Conservation (phyloP, 2,329 filamentous ascomycete species). For the Colletotrichum truncatum region DNA sequence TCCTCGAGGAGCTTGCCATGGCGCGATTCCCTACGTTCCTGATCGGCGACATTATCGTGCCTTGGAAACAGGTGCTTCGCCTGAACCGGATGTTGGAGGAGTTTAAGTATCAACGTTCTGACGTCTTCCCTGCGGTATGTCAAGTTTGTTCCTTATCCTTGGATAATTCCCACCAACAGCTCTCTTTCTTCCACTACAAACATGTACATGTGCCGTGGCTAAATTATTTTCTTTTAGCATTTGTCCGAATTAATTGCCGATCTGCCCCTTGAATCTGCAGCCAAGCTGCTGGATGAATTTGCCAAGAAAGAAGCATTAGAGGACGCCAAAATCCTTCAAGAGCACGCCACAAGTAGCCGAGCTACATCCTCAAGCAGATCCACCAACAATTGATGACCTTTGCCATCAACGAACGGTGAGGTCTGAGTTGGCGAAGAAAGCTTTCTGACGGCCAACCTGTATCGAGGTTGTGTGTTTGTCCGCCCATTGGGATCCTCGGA, state of each 20-base stretch:
- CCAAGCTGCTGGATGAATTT: constrained; percentile 34
- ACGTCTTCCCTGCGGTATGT: constrained; percentile 38
- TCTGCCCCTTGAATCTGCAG: constrained; percentile 34
- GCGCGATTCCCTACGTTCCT: constrained; percentile 39
- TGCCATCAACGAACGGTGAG: not conserved
- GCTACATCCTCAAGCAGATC: constrained; percentile 30
- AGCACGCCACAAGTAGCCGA: constrained; percentile 24
- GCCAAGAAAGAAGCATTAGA: constrained; percentile 29
- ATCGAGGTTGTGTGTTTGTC: not conserved
- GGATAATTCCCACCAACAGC: too few species aligned
- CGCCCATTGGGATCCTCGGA: not conserved
- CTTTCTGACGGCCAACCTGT: not conserved
- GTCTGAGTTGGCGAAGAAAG: not conserved
- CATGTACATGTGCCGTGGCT: too few species aligned
- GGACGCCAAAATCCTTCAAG: constrained; percentile 30
- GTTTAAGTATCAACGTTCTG: constrained; percentile 42
- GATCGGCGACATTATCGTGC: constrained; percentile 45
- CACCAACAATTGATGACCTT: constrained; percentile 1
- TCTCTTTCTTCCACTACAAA: too few species aligned
- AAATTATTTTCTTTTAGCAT: constrained; percentile 22
- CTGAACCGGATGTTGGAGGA: constrained; percentile 46
- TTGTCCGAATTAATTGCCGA: constrained; percentile 32
- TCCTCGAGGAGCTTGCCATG: constrained; percentile 45
- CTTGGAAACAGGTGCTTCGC: constrained; percentile 45
- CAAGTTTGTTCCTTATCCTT: not conserved